These are phyloP conservation scores for Cercis canadensis DNA, from an alignment of 306 rosid genomes.

Conservation along the genomic window DNA sequence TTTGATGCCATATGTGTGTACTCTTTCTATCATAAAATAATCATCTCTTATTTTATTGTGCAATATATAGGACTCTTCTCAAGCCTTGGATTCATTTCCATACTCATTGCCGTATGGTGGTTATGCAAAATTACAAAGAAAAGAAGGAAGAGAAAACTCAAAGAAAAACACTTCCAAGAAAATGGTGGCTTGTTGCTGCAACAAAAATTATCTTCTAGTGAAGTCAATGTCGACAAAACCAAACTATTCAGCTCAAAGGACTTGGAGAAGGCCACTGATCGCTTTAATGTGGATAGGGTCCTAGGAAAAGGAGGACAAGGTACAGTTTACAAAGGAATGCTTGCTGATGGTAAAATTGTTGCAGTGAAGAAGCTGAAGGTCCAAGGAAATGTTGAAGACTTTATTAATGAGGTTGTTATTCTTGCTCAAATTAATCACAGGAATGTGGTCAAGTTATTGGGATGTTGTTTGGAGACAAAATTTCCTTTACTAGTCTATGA, in stretches of 20 bases:
- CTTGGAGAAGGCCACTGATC: slow-evolving; percentile 44
- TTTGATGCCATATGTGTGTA: too few species aligned
- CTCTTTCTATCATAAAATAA: too few species aligned
- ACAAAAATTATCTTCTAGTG: slow-evolving; percentile 28
- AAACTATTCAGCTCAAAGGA: slow-evolving; percentile 35
- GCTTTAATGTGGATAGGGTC: slow-evolving; percentile 36
- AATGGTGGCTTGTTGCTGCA: slow-evolving; percentile 48
- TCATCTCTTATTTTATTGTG: too few species aligned
- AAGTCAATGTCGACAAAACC: slow-evolving; percentile 30
- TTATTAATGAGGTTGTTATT: neutral
- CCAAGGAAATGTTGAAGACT: neutral
- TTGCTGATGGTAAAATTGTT: neutral
- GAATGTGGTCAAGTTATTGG: neutral
- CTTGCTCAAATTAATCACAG: neutral
- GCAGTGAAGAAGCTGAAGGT: neutral
- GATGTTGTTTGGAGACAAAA: neutral
- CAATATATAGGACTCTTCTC: neutral
- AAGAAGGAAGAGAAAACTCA: slow-evolving; percentile 22
- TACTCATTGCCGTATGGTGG: slow-evolving; percentile 28
- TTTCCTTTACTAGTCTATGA: neutral
- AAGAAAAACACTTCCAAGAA: slow-evolving; percentile 37
- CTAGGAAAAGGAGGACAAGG: slow-evolving; percentile 58
- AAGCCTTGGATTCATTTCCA: slow-evolving; percentile 34
- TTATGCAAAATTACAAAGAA: slow-evolving; percentile 23
- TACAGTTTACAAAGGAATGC: slow-evolving; percentile 27